Percentiles rank a stretch among this genome's conserved stretches.
Evolutionary conservation across 2,329 filamentous ascomycete species (phyloP).

Genomic region (Fusarium luffae): DNA sequence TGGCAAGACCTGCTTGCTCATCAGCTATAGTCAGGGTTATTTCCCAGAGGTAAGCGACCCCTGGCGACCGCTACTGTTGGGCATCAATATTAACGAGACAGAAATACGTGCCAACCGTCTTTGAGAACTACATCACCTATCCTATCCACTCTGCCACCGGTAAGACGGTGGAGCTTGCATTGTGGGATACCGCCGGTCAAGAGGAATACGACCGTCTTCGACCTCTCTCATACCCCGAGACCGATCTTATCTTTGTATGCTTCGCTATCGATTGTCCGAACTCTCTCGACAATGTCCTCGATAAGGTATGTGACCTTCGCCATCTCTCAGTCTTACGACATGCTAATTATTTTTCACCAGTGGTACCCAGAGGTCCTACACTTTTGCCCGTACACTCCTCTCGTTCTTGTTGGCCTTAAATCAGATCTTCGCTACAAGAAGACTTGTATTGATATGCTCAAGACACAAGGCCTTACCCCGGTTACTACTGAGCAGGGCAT

Average conservation of each 20-base stretch:
- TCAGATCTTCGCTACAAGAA: constrained; percentile 95
- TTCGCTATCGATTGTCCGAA: constrained; percentile 99
- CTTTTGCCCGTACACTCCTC: constrained; percentile 96
- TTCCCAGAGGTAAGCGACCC: constrained; percentile 86
- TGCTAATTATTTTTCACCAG: constrained; percentile 58
- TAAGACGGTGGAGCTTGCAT: constrained; percentile 94
- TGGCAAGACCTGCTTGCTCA: constrained; percentile 97
- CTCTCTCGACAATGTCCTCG: constrained; percentile 96
- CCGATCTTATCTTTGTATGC: constrained; percentile 97
- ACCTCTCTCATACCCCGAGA: constrained; percentile 97
- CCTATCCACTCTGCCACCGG: constrained; percentile 87
- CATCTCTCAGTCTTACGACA: neutral
- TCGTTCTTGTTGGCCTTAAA: constrained; percentile 95
- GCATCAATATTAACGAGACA: constrained; percentile 52
- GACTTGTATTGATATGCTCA: constrained; percentile 98
- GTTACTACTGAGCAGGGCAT: constrained; percentile 92
- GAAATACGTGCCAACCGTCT: constrained; percentile 99
- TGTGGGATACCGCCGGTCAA: constrained; percentile 98
- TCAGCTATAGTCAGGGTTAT: constrained; percentile 98
- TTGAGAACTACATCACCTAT: constrained; percentile 99
- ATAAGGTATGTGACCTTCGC: constrained; percentile 76
- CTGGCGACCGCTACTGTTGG: neutral
- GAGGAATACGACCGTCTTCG: constrained; percentile 98
- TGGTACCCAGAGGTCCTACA: constrained; percentile 99
- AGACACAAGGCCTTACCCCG: constrained; percentile 95